Conservation (phyloP, 2,329 filamentous ascomycete species). For the Huntiella abstrusa region DNA sequence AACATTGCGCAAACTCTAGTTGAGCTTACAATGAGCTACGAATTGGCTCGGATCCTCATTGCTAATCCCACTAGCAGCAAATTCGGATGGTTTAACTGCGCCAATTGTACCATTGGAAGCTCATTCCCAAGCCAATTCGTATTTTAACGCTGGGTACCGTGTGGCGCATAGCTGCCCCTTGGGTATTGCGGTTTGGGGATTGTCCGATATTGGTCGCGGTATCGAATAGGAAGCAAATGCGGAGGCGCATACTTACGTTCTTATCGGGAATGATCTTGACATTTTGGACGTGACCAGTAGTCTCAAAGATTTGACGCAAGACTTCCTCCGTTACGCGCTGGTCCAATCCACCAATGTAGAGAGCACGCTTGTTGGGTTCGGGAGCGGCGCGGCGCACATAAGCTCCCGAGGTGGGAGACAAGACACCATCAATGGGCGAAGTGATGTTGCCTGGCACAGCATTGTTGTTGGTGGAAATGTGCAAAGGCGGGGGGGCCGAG, state of each 20-base stretch:
- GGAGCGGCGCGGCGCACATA: conserved; percentile 81
- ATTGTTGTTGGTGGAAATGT: conserved; percentile 93
- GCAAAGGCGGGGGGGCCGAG: conserved; percentile 78
- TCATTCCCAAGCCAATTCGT: no score
- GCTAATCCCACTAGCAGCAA: no score
- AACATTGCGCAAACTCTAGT: no score
- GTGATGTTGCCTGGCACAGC: conserved; percentile 85
- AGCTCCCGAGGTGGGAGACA: conserved; percentile 69
- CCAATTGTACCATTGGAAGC: no score
- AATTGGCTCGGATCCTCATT: no score
- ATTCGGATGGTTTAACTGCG: no score
- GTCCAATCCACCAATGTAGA: conserved; percentile 91
- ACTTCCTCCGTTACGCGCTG: conserved; percentile 92
- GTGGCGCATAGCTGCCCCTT: no score
- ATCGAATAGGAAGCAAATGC: no score
- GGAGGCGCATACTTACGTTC: conserved; percentile 52
- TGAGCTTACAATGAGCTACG: no score
- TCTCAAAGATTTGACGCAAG: conserved; percentile 94
- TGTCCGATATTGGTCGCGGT: no score
- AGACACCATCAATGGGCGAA: conserved; percentile 62
- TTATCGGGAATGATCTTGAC: conserved; percentile 99
- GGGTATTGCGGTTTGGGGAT: no score
- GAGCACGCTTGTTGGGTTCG: conserved; percentile 92
- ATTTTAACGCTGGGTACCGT: no score
- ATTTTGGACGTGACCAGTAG: conserved; percentile 90